Base-by-base conservation (phyloP, 2,329 filamentous ascomycete species). In the Diplocarpon rosae region DNA sequence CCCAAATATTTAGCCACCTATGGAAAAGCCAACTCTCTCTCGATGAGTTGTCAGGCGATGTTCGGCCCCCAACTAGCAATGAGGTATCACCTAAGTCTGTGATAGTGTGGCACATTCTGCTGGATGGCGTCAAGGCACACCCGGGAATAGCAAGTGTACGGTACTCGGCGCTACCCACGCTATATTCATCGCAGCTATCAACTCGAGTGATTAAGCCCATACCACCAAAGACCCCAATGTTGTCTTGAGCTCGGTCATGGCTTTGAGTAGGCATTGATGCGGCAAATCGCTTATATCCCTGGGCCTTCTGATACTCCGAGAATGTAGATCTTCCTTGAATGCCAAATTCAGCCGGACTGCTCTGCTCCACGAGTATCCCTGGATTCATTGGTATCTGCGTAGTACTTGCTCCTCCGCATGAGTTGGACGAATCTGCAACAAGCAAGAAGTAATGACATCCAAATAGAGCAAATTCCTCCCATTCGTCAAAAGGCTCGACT, bases 391-490 rank as follows among this genome's bases (percentile, higher is more conserved):
- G 9, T 14, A 7, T 3, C 30, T 14, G 11, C 30, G 30, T 14
- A 32, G 30, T 31, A 24, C 12, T 5, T 17, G 11, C 5, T 2
- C 11, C 17, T 20, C n/a, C 5, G 2, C 5, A 9, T 11, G 8
- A 8, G 17, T 28, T 36, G 14, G 39, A 3, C 12, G 43, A 54
- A 20, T 55, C 39, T 12, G 86, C 85, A 40, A 78, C 69, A 8
- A 94, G 69, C 35, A 95, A 65, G 54, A 89, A 84, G 63, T 95
- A 94, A 63, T 95, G 89, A 29, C 80, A 79, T 2, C 76, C 78
- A 62, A 93, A 95, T 1, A 95, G 68, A 2, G 83, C 80, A 59
- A 95, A 88, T 57, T 95, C 90, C 63, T 96, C 90, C 87, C 87
- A 95, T 64, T 95, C 89, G 62, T 96, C 90, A 59, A 96, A 95